Conservation (phyloP, 768 basidiomycete species). For the Plicaturopsis crispa region DNA sequence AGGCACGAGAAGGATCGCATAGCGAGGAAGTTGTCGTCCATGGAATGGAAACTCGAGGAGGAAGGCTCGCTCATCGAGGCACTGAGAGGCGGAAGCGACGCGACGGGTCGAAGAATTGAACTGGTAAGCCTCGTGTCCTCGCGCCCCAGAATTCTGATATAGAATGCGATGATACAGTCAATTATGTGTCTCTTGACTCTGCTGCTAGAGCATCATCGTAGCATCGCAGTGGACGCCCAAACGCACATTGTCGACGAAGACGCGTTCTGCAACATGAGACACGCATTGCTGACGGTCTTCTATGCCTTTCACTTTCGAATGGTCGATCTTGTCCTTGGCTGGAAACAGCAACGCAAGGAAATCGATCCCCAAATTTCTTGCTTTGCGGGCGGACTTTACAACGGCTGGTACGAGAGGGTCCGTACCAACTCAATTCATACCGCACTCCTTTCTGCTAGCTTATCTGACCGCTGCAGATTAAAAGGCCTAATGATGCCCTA, state of each 20-base stretch:
- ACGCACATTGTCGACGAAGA: conserved; percentile 7
- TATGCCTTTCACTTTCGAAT: conserved; percentile 12
- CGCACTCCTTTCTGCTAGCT: too few relatives aligned
- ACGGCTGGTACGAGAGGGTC: conserved; percentile 17
- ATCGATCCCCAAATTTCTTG: conserved; percentile 10
- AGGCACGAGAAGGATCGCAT: conserved; percentile 4
- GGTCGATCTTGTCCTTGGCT: conserved; percentile 10
- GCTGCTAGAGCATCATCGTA: conserved; percentile 12
- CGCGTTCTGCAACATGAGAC: conserved; percentile 14
- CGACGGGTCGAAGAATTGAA: neutral
- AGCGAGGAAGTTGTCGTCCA: conserved; percentile 5
- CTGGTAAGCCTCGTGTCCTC: too few relatives aligned
- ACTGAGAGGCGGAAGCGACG: neutral
- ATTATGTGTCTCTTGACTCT: conserved; percentile 13
- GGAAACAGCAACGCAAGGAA: conserved; percentile 18
- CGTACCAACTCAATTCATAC: too few relatives aligned
- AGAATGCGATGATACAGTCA: conserved; percentile 5
- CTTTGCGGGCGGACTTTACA: conserved; percentile 15
- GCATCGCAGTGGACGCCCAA: conserved; percentile 13
- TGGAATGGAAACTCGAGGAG: conserved; percentile 9
- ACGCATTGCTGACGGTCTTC: conserved; percentile 13
- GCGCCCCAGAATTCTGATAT: neutral
- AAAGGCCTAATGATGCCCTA: too few relatives aligned
- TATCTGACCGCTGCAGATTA: too few relatives aligned
- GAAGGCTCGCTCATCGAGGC: conserved; percentile 6